Percentiles rank a stretch among this genome's conserved stretches.
Conservation (phyloP, 2,329 filamentous ascomycete genomes). For the Trichoderma aggressivum region DNA sequence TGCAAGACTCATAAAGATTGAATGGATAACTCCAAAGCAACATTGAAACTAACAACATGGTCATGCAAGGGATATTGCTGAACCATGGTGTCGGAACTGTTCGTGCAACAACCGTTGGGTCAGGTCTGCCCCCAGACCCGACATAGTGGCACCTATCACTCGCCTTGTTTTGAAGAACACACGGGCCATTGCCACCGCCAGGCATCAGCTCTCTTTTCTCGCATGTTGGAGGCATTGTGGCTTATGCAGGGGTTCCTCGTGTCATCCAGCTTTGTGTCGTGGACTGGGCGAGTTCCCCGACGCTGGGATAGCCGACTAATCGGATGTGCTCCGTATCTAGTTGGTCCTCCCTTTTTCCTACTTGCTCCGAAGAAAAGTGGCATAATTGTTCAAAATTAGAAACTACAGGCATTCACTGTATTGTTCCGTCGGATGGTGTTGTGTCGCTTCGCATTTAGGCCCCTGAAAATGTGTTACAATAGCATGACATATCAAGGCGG, state of each 20-base stretch:
- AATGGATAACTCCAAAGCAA: background rate
- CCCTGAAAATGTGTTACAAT: background rate
- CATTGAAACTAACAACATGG: background rate
- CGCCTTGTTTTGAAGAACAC: background rate
- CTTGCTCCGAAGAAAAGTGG: background rate
- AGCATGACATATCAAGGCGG: background rate
- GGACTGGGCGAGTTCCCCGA: background rate
- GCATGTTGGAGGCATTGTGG: background rate
- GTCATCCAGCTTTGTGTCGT: background rate
- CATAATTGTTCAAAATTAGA: background rate
- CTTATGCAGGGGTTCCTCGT: background rate
- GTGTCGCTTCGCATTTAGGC: background rate
- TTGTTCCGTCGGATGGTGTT: background rate
- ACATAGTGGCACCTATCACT: background rate
- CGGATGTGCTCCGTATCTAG: background rate
- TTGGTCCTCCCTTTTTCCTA: background rate
- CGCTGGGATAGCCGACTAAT: background rate
- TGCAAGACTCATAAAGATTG: background rate
- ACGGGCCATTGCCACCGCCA: background rate
- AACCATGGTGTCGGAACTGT: background rate
- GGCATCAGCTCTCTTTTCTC: background rate
- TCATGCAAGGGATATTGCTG: background rate
- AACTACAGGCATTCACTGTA: background rate
- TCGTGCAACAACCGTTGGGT: background rate
- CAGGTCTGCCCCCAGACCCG: background rate